phyloP scores from a whole-genome alignment of 768 basidiomycete genomes.

The Plicaturopsis crispa region DNA sequence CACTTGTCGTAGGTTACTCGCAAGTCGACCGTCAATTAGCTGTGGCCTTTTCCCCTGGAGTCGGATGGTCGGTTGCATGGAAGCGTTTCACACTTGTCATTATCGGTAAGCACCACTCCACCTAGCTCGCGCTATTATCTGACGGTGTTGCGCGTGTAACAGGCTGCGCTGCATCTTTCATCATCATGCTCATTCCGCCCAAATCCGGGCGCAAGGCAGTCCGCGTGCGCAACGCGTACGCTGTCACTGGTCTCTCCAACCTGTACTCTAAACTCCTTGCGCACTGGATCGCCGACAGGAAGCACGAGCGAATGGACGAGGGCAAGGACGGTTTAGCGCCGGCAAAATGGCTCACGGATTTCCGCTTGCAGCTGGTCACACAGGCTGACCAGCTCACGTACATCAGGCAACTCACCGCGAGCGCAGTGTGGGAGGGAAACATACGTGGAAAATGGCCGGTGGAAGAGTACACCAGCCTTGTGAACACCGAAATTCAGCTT shows the following conservation, averaged over 20 bases:
- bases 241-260: slow-evolving; percentile 29
- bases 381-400: slow-evolving; percentile 24
- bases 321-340: slow-evolving; percentile 5
- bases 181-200: slow-evolving; percentile 48
- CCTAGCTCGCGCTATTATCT: slow-evolving; percentile 1
- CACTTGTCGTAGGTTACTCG: slow-evolving; percentile 44
- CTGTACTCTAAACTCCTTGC: slow-evolving; percentile 35
- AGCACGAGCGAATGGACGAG: slow-evolving; percentile 3
- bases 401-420: slow-evolving; percentile 23
- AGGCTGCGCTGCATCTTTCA: slow-evolving; percentile 44
- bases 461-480: slow-evolving; percentile 34
- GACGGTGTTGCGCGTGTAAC: background rate
- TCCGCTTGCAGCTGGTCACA: slow-evolving; percentile 22
- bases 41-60: slow-evolving; percentile 38
- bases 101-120: slow-evolving; percentile 27
- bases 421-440: slow-evolving; percentile 41
- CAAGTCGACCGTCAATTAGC: slow-evolving; percentile 48
- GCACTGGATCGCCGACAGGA: slow-evolving; percentile 27
- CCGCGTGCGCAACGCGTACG: slow-evolving; percentile 32
- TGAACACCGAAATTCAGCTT: slow-evolving; percentile 34
- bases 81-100: slow-evolving; percentile 41
- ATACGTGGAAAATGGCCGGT: slow-evolving; percentile 46
- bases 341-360: slow-evolving; percentile 15
- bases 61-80: slow-evolving; percentile 48
- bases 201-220: slow-evolving; percentile 40